Evolutionary conservation across 2,329 filamentous ascomycete species (phyloP), one percentile per base, ranked within the genome.

Genomic region (Chaetoscypha palmicola): DNA sequence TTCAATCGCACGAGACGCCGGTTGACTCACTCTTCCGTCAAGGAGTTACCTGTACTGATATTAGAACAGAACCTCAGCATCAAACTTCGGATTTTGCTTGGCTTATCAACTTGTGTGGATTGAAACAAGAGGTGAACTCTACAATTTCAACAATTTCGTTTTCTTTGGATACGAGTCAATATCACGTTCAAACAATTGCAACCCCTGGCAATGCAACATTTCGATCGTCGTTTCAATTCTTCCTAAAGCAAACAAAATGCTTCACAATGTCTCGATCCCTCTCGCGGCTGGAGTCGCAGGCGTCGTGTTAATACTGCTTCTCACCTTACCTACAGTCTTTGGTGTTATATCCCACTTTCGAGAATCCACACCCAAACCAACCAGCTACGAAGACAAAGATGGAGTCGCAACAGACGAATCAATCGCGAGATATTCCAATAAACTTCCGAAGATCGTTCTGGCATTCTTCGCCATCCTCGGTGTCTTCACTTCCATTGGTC

Each of bases 331-430:
- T 8, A 64, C 65, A 31, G 24, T 67, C 17, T 46, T 59, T 28
- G 60, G 62, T 33, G 52, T 66, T 26, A 26, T 62, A 35, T 52
- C 53, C 23, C 68, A 70, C 53, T 51, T 53, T 61, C 46, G 53
- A 58, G 30, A 37, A 34, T 36, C 59, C 48, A 55, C 54, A 61
- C 30, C 52, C 38, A 48, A 58, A 62, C 46, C 57, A 31, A 64
- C 71, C 9, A 66, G 71, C 10, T 89, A 89, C 57, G 68, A 79
- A 53, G 85, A 90, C 57, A 65, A 72, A 49, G 85, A 90, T 63
- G 85, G 85, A 38, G 70, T 73, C 50, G 82, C 81, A 23, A 83
- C 79, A 0, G 70, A 76, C 31, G 78, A 83, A 57, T 78, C 79
- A 1, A 60, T 79, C 41, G 70, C 71, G 17, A 70, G 69, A 30